Evolutionary conservation across 2,329 filamentous ascomycete species (phyloP).

Genomic region (Botrytis deweyae): DNA sequence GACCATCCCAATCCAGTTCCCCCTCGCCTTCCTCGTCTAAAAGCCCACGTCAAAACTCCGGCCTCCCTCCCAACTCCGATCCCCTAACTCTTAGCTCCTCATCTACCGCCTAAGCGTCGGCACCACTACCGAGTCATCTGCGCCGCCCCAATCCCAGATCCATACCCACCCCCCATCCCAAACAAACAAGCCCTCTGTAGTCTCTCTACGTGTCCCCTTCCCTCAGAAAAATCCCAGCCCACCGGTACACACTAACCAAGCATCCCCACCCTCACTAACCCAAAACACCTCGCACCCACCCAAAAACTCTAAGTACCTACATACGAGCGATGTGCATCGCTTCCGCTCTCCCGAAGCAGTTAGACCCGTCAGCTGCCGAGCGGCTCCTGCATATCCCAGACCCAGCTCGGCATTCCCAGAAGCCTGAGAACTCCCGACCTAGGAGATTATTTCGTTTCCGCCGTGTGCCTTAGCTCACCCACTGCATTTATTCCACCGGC

Average conservation of each 20-base stretch:
- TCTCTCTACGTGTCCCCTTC: background rate
- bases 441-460: background rate
- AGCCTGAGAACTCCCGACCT: background rate
- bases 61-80: background rate
- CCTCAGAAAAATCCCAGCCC: background rate
- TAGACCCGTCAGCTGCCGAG: conserved; percentile 6
- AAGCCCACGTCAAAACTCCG: background rate
- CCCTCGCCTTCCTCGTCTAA: background rate
- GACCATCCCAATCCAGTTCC: background rate
- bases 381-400: conserved; percentile 3
- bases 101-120: background rate
- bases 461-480: background rate
- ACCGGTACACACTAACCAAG: background rate
- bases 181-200: background rate
- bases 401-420: background rate
- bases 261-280: background rate
- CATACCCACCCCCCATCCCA: background rate
- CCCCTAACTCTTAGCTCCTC: background rate
- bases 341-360: background rate
- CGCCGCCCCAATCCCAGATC: background rate
- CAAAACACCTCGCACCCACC: background rate
- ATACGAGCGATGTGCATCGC: background rate
- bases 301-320: background rate
- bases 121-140: conserved; percentile 10
- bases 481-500: background rate